Percentiles rank a stretch among this genome's conserved stretches.
Conservation (phyloP, 1,284 basidiomycete genomes). For the Dichomitus squalens region DNA sequence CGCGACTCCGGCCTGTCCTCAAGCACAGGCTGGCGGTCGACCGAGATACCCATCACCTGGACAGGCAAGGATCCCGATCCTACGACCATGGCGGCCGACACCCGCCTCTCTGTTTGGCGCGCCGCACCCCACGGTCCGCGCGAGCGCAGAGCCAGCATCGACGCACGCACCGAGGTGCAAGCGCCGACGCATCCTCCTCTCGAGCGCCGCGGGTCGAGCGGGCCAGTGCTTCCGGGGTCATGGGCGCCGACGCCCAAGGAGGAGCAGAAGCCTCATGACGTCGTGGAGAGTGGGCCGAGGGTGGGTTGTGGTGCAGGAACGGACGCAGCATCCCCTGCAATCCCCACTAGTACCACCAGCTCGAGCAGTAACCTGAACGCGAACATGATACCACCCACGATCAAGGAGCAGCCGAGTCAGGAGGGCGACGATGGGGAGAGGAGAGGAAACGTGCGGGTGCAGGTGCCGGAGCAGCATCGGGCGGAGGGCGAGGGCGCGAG, state of each 20-base stretch:
- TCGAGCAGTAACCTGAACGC: conserved; percentile 13
- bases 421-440: conserved; percentile 29
- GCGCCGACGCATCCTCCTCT: conserved; percentile 6
- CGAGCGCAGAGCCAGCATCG: conserved; percentile 19
- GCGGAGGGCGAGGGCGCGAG: conserved; percentile 25
- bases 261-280: conserved; percentile 32
- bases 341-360: conserved; percentile 3
- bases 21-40: conserved; percentile 30
- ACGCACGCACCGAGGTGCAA: conserved; percentile 11
- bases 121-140: conserved; percentile 17
- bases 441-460: conserved; percentile 22
- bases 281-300: conserved; percentile 9
- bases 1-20: conserved; percentile 41
- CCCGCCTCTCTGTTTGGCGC: conserved; percentile 12
- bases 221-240: conserved; percentile 25
- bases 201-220: conserved; percentile 6
- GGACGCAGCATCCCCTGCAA: no score
- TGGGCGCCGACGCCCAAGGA: conserved; percentile 30
- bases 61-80: conserved; percentile 31
- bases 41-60: conserved; percentile 38
- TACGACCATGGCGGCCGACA: conserved; percentile 8
- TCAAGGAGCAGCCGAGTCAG: conserved; percentile 30
- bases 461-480: conserved; percentile 25
- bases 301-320: no score
- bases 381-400: conserved; percentile 30